Evolutionary conservation across 441 rosid species (phyloP).

Genomic region (Macaranga tanarius): DNA sequence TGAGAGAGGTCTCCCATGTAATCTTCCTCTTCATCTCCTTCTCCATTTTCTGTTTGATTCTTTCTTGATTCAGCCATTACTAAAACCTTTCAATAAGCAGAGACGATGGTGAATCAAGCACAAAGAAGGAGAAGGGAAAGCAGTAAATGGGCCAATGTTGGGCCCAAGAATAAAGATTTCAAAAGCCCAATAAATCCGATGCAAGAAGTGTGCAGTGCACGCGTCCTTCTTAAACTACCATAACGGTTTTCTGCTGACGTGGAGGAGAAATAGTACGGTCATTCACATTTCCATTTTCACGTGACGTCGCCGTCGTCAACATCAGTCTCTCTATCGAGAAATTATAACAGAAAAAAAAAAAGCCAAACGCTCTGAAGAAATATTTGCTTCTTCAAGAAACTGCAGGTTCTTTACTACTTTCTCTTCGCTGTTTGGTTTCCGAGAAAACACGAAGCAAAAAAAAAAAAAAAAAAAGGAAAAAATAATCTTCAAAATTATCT

Average conservation of each 20-base stretch:
- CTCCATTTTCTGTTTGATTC: conserved; percentile 32
- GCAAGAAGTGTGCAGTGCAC: neutral
- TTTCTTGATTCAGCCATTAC: conserved; percentile 46
- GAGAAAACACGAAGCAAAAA: conserved; percentile 31
- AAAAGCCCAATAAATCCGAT: neutral
- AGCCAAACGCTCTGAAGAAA: neutral
- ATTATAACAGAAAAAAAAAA: neutral
- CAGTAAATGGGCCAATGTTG: conserved; percentile 11
- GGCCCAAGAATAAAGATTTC: neutral
- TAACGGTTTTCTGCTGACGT: conserved; percentile 60
- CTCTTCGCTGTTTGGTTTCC: conserved; percentile 14
- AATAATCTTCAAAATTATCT: conserved; percentile 7
- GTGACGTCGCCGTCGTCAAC: conserved; percentile 7
- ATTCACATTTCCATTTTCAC: neutral
- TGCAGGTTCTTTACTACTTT: neutral
- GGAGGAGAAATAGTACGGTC: conserved; percentile 25
- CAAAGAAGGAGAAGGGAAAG: neutral
- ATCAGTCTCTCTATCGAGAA: neutral
- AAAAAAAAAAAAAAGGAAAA: too few relatives aligned
- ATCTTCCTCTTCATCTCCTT: conserved; percentile 50
- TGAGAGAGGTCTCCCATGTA: conserved; percentile 90
- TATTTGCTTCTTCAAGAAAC: neutral
- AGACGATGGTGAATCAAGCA: neutral
- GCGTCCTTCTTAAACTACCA: conserved; percentile 31
- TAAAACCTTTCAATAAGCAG: neutral